These are phyloP conservation scores for Brettanomyces naardenensis DNA, from an alignment of 805 yeast genomes.

Conservation along the genomic window DNA sequence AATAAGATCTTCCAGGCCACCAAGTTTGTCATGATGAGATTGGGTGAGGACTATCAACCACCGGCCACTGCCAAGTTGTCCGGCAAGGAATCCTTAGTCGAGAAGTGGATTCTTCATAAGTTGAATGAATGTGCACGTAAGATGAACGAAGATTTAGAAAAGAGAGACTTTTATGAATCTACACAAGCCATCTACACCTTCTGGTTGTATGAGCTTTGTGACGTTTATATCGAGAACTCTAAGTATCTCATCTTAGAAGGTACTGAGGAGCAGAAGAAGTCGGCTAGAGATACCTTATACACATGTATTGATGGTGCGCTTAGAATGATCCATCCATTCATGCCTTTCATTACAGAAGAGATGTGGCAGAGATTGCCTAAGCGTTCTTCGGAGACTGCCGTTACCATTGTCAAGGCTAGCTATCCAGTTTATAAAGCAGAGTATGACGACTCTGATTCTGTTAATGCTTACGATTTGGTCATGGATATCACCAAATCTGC, in stretches of 20 bases:
- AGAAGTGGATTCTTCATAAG: slow-evolving; percentile 92
- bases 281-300: slow-evolving; percentile 92
- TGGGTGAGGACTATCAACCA: slow-evolving; percentile 84
- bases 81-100: slow-evolving; percentile 86
- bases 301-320: slow-evolving; percentile 88
- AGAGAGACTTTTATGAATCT: slow-evolving; percentile 82
- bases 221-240: slow-evolving; percentile 96
- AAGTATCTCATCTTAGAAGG: slow-evolving; percentile 91
- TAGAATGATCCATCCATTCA: slow-evolving; percentile 91
- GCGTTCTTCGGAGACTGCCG: slow-evolving; percentile 61
- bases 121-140: slow-evolving; percentile 60
- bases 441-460: slow-evolving; percentile 59
- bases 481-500: slow-evolving; percentile 84
- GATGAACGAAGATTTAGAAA: slow-evolving; percentile 61
- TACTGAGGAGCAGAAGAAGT: slow-evolving; percentile 68
- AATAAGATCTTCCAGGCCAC: slow-evolving; percentile 99
- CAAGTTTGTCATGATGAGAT: slow-evolving; percentile 87
- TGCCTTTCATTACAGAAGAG: slow-evolving; percentile 97
- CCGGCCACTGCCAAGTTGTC: slow-evolving; percentile 52
- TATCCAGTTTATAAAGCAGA: slow-evolving; percentile 63
- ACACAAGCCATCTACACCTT: slow-evolving; percentile 84
- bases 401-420: slow-evolving; percentile 67
- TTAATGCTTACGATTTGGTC: slow-evolving; percentile 72
- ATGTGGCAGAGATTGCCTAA: slow-evolving; percentile 98
- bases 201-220: slow-evolving; percentile 94